phyloP scores from a whole-genome alignment of 352 stramenopile genomes.

The Phytophthora multivora region DNA sequence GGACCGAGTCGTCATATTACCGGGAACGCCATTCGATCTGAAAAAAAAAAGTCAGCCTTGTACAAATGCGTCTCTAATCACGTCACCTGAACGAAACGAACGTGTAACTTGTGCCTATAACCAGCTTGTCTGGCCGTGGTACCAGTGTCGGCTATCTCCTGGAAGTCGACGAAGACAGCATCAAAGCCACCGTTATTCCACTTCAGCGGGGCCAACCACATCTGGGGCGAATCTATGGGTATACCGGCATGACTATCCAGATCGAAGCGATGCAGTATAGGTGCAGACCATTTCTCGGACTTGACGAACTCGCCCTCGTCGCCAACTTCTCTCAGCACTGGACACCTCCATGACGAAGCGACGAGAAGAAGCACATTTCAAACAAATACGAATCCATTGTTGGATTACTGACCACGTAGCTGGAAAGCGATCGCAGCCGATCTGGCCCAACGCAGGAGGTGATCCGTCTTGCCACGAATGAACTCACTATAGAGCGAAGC shows the following conservation, averaged over 20 bases:
- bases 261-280: not conserved
- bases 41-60: not conserved
- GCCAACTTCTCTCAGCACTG: too few relatives aligned
- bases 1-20: too few relatives aligned
- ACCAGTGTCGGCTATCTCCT: not conserved
- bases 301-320: too few relatives aligned
- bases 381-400: not conserved
- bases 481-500: not conserved
- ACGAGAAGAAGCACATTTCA: not conserved
- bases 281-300: not conserved
- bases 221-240: not conserved
- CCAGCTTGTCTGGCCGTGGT: not conserved
- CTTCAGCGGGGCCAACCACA: not conserved
- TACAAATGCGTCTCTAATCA: not conserved
- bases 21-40: too few relatives aligned
- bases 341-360: not conserved
- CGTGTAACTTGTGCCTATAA: not conserved
- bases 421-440: too few relatives aligned
- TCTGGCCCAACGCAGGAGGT: not conserved
- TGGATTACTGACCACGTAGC: too few relatives aligned
- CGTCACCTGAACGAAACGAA: not conserved
- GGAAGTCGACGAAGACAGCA: not conserved
- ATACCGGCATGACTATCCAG: not conserved
- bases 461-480: not conserved
- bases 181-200: not conserved